Conservation (phyloP, 306 rosid genomes). For the Fragaria vesca region DNA sequence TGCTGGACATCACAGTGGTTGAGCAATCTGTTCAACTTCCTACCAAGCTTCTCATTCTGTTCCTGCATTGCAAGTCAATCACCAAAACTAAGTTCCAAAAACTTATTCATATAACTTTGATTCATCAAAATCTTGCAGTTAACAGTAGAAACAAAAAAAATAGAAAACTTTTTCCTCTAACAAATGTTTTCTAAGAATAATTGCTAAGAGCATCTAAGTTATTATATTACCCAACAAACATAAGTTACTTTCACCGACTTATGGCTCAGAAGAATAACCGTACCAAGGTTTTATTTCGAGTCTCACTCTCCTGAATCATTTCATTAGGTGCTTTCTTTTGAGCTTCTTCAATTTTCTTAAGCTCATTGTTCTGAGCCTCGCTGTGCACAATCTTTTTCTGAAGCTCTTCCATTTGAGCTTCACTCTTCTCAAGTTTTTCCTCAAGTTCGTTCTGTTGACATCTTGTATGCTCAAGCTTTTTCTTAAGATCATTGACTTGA, state of each 20-base stretch:
- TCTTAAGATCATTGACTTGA: background rate
- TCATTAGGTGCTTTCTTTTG: background rate
- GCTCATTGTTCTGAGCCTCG: background rate
- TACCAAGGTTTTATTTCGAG: background rate
- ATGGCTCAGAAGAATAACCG: background rate
- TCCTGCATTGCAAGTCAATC: background rate
- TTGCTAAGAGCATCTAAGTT: background rate
- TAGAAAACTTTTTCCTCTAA: background rate
- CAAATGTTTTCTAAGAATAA: background rate
- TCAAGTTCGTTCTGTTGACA: background rate
- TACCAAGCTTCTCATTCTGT: conserved; percentile 42
- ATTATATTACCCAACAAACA: background rate
- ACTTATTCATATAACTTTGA: background rate
- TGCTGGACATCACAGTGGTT: background rate
- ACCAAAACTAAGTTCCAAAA: background rate
- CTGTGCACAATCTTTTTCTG: background rate
- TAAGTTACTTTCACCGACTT: background rate
- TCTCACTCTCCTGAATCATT: background rate
- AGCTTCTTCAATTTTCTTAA: background rate
- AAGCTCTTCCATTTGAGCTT: background rate
- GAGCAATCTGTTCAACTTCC: background rate
- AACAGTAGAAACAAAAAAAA: background rate
- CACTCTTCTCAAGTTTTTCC: background rate
- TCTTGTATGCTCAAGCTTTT: background rate
- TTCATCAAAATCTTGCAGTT: background rate